These are phyloP conservation scores for Coix lacrymajobi DNA, from an alignment of 176 grass and related monocot genomes.

Conservation along the genomic window DNA sequence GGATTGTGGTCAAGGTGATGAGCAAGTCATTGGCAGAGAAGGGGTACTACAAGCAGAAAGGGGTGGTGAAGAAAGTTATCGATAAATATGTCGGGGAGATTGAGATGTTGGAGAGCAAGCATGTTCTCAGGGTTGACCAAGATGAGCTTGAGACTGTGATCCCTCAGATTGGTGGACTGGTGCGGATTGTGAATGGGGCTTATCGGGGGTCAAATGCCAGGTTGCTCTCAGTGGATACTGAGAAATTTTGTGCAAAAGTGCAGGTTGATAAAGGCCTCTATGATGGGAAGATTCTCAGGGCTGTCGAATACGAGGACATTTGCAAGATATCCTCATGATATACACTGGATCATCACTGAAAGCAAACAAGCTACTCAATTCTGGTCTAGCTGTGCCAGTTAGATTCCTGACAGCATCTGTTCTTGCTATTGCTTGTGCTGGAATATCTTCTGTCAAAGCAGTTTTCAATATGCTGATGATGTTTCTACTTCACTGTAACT, in stretches of 20 bases:
- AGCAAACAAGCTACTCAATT: neutral
- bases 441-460: conserved; percentile 6
- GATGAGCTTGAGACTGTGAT: conserved; percentile 93
- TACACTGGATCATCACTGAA: neutral
- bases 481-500: conserved; percentile 12
- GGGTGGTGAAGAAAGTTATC: conserved; percentile 58
- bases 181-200: conserved; percentile 85
- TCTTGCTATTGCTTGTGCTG: conserved; percentile 4
- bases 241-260: conserved; percentile 73
- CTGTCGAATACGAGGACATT: conserved; percentile 90
- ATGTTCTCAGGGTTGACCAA: conserved; percentile 83
- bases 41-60: conserved; percentile 94
- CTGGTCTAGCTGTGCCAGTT: neutral
- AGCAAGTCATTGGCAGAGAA: conserved; percentile 75
- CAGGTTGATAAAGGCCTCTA: conserved; percentile 92
- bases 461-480: neutral
- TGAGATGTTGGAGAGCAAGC: conserved; percentile 89
- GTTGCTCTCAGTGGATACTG: conserved; percentile 67
- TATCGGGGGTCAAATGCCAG: conserved; percentile 72
- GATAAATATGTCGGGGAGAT: conserved; percentile 91
- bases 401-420: neutral
- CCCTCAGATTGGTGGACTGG: conserved; percentile 78
- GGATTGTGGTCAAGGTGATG: conserved; percentile 90
- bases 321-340: conserved; percentile 66
- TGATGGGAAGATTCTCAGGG: conserved; percentile 78